Percentiles rank a stretch among this genome's conserved stretches.
phyloP scores from a whole-genome alignment of 2,329 filamentous ascomycete genomes.

The Ophiocordyceps camponoti-rufipedis region DNA sequence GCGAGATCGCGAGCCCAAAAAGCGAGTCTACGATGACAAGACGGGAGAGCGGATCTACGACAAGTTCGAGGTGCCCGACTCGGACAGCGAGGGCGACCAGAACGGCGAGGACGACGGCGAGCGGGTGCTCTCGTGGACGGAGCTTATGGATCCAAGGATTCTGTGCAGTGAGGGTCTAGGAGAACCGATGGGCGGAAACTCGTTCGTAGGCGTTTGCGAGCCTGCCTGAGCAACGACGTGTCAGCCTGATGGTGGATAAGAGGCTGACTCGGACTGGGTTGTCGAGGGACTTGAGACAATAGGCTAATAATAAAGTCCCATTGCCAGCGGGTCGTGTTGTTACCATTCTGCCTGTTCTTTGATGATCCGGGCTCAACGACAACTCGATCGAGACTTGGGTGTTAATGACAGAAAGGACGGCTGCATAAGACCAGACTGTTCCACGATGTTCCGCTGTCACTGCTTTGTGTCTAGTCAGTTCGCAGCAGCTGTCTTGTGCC shows the following conservation, averaged over 20 bases:
- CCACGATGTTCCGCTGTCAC: background rate
- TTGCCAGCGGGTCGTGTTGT: no score
- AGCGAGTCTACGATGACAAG: conserved; percentile 42
- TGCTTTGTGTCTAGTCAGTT: background rate
- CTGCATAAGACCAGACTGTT: background rate
- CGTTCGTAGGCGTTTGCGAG: no score
- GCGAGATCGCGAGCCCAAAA: conserved; percentile 42
- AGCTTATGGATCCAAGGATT: conserved; percentile 52
- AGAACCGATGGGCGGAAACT: background rate
- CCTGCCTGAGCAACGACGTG: background rate
- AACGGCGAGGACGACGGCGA: conserved; percentile 41
- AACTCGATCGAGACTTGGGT: background rate
- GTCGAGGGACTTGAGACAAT: no score
- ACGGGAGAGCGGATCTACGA: conserved; percentile 58
- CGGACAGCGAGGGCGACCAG: conserved; percentile 43
- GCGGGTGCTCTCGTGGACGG: conserved; percentile 37
- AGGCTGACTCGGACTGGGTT: background rate
- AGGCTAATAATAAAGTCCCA: no score
- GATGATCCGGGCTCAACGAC: no score
- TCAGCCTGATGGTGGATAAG: background rate
- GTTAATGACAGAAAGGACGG: background rate
- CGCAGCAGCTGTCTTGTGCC: background rate
- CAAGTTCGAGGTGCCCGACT: conserved; percentile 57
- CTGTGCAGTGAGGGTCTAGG: conserved; percentile 13
- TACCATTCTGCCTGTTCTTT: no score